Evolutionary conservation across 768 basidiomycete genomes (phyloP), one percentile per base, ranked within the genome.

Genomic region (Pilatotrama ljubarskyi): DNA sequence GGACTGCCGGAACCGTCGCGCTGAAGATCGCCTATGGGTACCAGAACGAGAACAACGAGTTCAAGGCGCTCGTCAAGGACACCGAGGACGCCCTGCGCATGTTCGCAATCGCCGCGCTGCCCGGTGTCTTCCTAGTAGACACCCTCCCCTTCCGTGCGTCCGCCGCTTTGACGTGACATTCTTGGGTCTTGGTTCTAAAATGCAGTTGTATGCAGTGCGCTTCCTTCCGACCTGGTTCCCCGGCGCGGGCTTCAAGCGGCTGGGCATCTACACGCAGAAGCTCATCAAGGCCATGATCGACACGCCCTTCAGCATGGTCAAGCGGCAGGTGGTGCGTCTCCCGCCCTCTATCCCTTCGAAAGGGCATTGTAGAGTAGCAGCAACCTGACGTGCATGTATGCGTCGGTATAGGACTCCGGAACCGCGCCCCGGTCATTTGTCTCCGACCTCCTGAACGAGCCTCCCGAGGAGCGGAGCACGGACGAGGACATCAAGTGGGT

Each of bases 51-150:
- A 20, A 36, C 32, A 37, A 50, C 20, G 49, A 50, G 35, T 50
- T 50, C 49, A 32, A 37, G 18, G 6, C n/a, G 17, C 15, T 50
- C 29, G 49, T 50, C n/a, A 50, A 50, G 32, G 49, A 50, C 18
- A 50, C 49, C 29, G 49, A 50, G 32, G 49, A 50, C n/a, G 32
- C 49, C 3, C 17, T 50, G n/a, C 49, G 20, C 49, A 50, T 50
- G 49, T 50, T 50, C 35, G 49, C 49, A 2, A 35, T 50, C 5
- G 77, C 78, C 0, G 64, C 72, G 0, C 59, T 73, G 7, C 77
- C 77, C 1, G 81, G 79, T 5, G 59, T 70, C n/a, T 82, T 75
- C 57, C 66, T 80, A 2, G 80, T 84, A 5, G 80, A 83, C 47
- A 22, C 53, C 6, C 29, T 73, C 20, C 70, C 72, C 5, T 29